phyloP scores from a whole-genome alignment of 306 rosid genomes.

The Vigna unguiculata region DNA sequence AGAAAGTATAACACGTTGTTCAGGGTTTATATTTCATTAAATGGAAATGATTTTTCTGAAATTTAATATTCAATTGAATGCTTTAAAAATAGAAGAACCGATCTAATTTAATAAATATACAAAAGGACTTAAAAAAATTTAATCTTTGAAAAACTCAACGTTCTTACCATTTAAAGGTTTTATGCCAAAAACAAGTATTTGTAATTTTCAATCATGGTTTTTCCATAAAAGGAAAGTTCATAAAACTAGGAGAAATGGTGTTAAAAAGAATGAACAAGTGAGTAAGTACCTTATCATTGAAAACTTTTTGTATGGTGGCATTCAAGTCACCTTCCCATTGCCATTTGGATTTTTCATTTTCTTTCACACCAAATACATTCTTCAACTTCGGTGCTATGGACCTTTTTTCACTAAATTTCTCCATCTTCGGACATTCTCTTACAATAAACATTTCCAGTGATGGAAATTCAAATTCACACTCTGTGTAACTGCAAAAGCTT shows the following conservation, averaged over 20 bases:
- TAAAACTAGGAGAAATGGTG: too few relatives aligned
- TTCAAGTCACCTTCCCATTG: constrained; percentile 34
- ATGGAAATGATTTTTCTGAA: too few relatives aligned
- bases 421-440: neutral
- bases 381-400: constrained; percentile 11
- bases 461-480: constrained; percentile 20
- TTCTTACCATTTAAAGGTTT: neutral
- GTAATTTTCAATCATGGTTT: neutral
- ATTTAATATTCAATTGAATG: too few relatives aligned
- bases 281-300: constrained; percentile 23
- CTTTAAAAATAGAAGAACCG: too few relatives aligned
- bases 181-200: neutral
- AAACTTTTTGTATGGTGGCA: constrained; percentile 25
- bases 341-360: neutral
- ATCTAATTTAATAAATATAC: too few relatives aligned
- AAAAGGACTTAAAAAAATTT: too few relatives aligned
- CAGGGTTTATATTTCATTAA: too few relatives aligned
- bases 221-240: too few relatives aligned
- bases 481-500: constrained; percentile 15
- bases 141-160: too few relatives aligned
- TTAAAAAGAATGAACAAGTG: too few relatives aligned
- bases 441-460: constrained; percentile 12
- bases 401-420: neutral
- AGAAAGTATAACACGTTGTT: too few relatives aligned
- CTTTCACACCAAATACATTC: neutral